Evolutionary conservation across 129 eudicot species (phyloP), one percentile per base, ranked within the genome.

Genomic region (Pittosporum tobira): DNA sequence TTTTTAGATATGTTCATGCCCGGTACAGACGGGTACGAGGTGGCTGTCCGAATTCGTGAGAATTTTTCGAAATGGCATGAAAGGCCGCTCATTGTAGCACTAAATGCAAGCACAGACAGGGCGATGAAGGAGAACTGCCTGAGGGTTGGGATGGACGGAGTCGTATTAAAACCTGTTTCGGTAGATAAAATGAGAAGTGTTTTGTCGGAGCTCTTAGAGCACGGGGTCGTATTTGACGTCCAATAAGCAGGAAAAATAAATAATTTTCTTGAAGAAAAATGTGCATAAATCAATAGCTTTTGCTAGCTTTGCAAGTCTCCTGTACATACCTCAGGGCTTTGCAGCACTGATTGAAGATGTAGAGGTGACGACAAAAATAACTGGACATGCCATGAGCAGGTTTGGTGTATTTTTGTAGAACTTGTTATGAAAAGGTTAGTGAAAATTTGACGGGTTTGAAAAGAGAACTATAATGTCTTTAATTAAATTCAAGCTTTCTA

Each of bases 111-210:
- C 71, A 71, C 83, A 1, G 94, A 91, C 36, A 78, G 67, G 59
- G 43, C 57, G 0, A 69, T 80, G 26, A 83, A 73, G 64, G 94
- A 83, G 48, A 79, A 67, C 49, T 72, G 94, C 42, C n/a, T 74
- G 68, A 84, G 90, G 63, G 82, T 69, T 14, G 96, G 96, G 46
- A 81, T 91, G 85, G 83, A 83, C 53, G 96, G 96, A 57, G 77
- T 83, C 55, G 25, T 91, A 48, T 31, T 81, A 45, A 93, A 93
- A 66, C 94, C 96, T 2, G 75, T 87, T 10, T 81, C 96, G 0
- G 75, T 93, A 18, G 96, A 93, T 74, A 93, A 87, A 62, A 87
- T 93, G 96, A 87, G 99, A 61, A 71, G 66, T 25, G 73, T 74
- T 46, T 67, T 93, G 14, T 79, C 80, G 2, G 88, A 93, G 48